These are phyloP conservation scores for Kalmanozyma brasiliensis DNA, from an alignment of 1,284 basidiomycete species.

Conservation along the genomic window DNA sequence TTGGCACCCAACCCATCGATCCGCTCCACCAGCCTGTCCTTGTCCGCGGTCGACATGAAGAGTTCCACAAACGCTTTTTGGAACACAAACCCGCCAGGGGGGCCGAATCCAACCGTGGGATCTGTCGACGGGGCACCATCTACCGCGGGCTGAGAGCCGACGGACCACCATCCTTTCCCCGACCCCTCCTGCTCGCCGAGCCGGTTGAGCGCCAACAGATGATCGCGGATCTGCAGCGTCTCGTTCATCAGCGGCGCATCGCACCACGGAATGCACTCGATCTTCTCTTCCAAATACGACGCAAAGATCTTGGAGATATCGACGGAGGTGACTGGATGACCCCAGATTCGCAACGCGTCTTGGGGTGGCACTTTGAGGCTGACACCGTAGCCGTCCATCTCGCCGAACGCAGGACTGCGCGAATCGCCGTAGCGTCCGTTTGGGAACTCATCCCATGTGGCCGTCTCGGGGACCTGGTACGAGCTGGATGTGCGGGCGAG, in stretches of 20 bases:
- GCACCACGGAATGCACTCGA: constrained; percentile 86
- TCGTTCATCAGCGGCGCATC: constrained; percentile 84
- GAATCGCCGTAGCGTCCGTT: constrained; percentile 66
- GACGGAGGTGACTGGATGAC: constrained; percentile 76
- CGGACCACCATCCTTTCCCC: constrained; percentile 81
- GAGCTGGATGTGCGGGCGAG: constrained; percentile 41
- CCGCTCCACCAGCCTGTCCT: constrained; percentile 75
- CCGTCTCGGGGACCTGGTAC: constrained; percentile 45
- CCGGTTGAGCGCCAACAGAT: constrained; percentile 79
- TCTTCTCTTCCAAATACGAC: constrained; percentile 77
- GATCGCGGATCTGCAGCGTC: constrained; percentile 81
- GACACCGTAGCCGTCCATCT: constrained; percentile 67
- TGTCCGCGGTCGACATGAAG: constrained; percentile 78
- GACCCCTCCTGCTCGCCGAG: constrained; percentile 1
- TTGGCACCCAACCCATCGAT: constrained; percentile 74
- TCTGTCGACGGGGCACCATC: constrained; percentile 62
- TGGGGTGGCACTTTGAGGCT: constrained; percentile 70
- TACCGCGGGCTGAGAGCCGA: constrained; percentile 85
- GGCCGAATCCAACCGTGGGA: constrained; percentile 89
- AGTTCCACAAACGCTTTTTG: constrained; percentile 99
- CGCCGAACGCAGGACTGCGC: constrained; percentile 65
- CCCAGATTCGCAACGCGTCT: constrained; percentile 82
- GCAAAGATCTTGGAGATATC: constrained; percentile 86
- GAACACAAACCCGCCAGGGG: constrained; percentile 88
- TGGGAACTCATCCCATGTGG: constrained; percentile 67